These are phyloP conservation scores for Amanita phalloides DNA, from an alignment of 768 basidiomycete genomes.

Conservation along the genomic window DNA sequence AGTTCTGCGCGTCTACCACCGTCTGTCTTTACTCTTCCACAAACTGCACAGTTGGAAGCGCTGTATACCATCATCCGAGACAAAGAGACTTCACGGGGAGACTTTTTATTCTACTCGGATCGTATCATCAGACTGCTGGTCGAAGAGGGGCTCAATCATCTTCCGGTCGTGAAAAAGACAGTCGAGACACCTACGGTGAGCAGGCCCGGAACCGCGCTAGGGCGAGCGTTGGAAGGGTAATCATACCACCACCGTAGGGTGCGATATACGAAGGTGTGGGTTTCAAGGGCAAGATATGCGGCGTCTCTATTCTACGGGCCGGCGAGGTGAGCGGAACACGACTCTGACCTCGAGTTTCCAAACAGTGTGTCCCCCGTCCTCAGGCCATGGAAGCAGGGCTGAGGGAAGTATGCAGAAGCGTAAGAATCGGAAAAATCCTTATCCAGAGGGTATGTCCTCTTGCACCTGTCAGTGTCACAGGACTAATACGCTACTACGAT, in stretches of 20 bases:
- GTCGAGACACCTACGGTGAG: conserved; percentile 77
- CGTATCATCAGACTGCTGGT: conserved; percentile 80
- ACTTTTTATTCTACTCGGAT: conserved; percentile 95
- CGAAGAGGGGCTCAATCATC: conserved; percentile 83
- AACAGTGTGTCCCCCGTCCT: not conserved
- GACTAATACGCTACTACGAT: not conserved
- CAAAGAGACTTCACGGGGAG: conserved; percentile 78
- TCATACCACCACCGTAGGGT: conserved; percentile 35
- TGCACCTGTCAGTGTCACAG: not conserved
- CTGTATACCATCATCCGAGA: conserved; percentile 92
- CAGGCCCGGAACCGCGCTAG: not conserved
- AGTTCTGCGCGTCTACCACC: conserved; percentile 45
- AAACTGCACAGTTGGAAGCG: conserved; percentile 90
- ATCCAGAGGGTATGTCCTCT: conserved; percentile 71
- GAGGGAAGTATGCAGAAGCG: conserved; percentile 88
- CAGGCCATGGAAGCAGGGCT: conserved; percentile 98
- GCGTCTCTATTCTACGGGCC: conserved; percentile 88
- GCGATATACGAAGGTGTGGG: conserved; percentile 82
- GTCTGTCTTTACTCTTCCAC: conserved; percentile 82
- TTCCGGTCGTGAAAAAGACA: conserved; percentile 59
- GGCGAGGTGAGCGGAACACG: conserved; percentile 57
- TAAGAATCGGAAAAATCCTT: conserved; percentile 94
- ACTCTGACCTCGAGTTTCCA: not conserved
- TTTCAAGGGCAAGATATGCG: conserved; percentile 94
- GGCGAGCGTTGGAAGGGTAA: not conserved